phyloP scores from a whole-genome alignment of 2,329 filamentous ascomycete genomes.

The Beauveria pseudobassiana region DNA sequence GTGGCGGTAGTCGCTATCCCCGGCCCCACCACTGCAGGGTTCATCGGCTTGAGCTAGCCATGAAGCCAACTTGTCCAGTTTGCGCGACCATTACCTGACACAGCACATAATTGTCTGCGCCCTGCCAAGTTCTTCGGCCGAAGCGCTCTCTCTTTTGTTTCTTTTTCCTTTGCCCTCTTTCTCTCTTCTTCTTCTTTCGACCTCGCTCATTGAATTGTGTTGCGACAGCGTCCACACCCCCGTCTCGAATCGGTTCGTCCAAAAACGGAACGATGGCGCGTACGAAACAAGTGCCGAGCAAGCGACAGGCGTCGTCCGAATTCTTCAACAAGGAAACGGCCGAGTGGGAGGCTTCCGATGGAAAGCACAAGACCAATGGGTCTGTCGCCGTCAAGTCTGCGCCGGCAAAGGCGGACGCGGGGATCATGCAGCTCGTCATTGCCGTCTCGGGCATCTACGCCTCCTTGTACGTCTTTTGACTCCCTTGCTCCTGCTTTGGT shows the following conservation, averaged over 20 bases:
- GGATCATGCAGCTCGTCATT: slow-evolving; percentile 68
- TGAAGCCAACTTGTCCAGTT: slow-evolving; percentile 11
- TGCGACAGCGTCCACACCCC: not conserved
- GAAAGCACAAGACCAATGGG: slow-evolving; percentile 23
- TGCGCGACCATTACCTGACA: not conserved
- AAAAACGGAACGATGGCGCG: slow-evolving; percentile 52
- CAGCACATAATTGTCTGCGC: not conserved
- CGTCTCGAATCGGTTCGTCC: too few species aligned
- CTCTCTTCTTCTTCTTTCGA: not conserved
- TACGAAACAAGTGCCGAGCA: slow-evolving; percentile 60
- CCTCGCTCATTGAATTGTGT: not conserved
- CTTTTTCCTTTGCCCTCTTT: not conserved
- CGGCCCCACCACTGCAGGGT: slow-evolving; percentile 5
- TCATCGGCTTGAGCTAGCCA: not conserved
- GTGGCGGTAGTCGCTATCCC: not conserved
- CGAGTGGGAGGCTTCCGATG: slow-evolving; percentile 26
- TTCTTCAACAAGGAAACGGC: slow-evolving; percentile 46
- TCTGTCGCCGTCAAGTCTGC: slow-evolving; percentile 17
- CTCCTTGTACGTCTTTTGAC: slow-evolving; percentile 63
- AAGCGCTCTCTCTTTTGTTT: not conserved
- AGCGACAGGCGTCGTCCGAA: slow-evolving; percentile 60
- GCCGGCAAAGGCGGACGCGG: slow-evolving; percentile 42
- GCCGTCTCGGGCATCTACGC: slow-evolving; percentile 95
- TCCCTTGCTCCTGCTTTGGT: not conserved
- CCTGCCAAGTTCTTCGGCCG: not conserved